Conservation (phyloP, 441 rosid species). For the Adansonia grandidieri region DNA sequence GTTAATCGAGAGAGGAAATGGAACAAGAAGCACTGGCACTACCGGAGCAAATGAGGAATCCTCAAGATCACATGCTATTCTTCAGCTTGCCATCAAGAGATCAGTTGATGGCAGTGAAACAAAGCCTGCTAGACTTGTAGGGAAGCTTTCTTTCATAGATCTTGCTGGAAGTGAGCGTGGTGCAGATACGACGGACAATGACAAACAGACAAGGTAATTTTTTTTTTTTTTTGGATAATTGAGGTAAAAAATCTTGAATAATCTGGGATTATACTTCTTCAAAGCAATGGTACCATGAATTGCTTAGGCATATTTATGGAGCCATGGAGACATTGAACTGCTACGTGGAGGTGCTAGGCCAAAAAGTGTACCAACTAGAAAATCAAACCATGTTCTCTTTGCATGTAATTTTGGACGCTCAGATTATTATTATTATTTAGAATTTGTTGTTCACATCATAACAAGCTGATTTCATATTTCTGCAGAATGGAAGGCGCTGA, state of each 20-base stretch:
- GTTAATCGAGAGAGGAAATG: constrained; percentile 84
- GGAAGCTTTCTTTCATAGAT: constrained; percentile 89
- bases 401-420: neutral
- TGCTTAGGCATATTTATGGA: neutral
- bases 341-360: neutral
- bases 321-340: neutral
- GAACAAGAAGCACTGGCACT: constrained; percentile 81
- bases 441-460: constrained; percentile 21
- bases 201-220: constrained; percentile 76
- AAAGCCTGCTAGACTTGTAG: constrained; percentile 78
- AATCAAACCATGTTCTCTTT: neutral
- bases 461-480: constrained; percentile 9
- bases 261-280: neutral
- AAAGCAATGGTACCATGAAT: constrained; percentile 6
- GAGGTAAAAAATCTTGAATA: constrained; percentile 26
- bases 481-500: constrained; percentile 96
- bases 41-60: constrained; percentile 97
- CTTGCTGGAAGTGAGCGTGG: constrained; percentile 98
- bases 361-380: neutral
- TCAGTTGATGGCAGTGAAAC: constrained; percentile 68
- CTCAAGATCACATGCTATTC: constrained; percentile 92
- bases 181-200: constrained; percentile 95
- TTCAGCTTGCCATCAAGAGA: constrained; percentile 87
- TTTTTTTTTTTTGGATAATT: no score
- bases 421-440: neutral